A percentile compares a stretch with the other conserved stretches of the same genome.
These are phyloP conservation scores for Fusarium drepaniforme DNA, from an alignment of 2,329 filamentous ascomycete genomes.

Conservation along the genomic window DNA sequence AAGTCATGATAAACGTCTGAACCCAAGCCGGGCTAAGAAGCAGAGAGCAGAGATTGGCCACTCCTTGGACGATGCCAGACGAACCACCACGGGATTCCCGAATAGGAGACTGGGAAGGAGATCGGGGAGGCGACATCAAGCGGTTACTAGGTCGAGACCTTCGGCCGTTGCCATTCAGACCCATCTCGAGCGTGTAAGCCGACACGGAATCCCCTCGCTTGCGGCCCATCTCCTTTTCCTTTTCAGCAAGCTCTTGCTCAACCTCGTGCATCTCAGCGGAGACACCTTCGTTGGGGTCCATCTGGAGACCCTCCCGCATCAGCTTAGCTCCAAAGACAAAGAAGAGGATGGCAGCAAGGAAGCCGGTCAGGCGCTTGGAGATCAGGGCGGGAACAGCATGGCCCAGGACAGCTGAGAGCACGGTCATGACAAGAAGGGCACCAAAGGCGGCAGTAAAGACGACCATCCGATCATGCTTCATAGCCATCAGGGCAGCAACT, in stretches of 20 bases:
- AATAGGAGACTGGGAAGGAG: slow-evolving; percentile 81
- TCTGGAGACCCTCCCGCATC: slow-evolving; percentile 86
- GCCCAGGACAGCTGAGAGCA: slow-evolving; percentile 91
- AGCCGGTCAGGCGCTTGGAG: slow-evolving; percentile 90
- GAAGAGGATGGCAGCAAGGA: slow-evolving; percentile 87
- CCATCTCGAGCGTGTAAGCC: slow-evolving; percentile 85
- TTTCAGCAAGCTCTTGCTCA: slow-evolving; percentile 92
- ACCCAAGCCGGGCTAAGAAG: slow-evolving; percentile 97
- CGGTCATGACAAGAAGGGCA: slow-evolving; percentile 92
- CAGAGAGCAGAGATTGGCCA: slow-evolving; percentile 88
- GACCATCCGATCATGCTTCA: slow-evolving; percentile 94
- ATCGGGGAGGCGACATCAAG: slow-evolving; percentile 83
- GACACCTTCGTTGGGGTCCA: slow-evolving; percentile 91
- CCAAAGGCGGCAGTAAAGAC: slow-evolving; percentile 97
- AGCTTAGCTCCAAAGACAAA: slow-evolving; percentile 89
- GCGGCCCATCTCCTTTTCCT: slow-evolving; percentile 81
- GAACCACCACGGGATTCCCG: slow-evolving; percentile 66
- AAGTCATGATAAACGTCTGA: slow-evolving; percentile 99
- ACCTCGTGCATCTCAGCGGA: slow-evolving; percentile 99
- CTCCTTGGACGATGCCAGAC: slow-evolving; percentile 66
- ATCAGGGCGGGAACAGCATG: slow-evolving; percentile 93
- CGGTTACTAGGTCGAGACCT: slow-evolving; percentile 81
- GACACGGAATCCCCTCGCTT: slow-evolving; percentile 74
- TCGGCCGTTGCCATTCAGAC: slow-evolving; percentile 67
- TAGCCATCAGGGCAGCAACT: slow-evolving; percentile 97